These are phyloP conservation scores for Grosmannia penicillata DNA, from an alignment of 2,329 filamentous ascomycete genomes.

Conservation along the genomic window DNA sequence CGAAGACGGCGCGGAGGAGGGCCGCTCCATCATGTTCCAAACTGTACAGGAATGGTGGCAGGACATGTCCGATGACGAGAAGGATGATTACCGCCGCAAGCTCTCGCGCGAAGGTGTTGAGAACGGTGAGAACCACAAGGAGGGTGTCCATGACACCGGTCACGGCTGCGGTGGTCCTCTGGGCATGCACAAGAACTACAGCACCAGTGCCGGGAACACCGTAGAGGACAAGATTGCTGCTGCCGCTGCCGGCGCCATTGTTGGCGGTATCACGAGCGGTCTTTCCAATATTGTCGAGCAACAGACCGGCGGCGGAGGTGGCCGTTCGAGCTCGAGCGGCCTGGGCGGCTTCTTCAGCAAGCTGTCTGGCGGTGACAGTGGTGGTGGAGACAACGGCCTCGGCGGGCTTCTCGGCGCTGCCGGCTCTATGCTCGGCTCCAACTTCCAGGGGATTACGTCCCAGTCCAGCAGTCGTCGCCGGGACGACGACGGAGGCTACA, in stretches of 20 bases:
- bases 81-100: conserved; percentile 55
- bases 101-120: conserved; percentile 66
- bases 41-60: conserved; percentile 75
- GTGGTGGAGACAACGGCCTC: conserved; percentile 46
- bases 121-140: conserved; percentile 70
- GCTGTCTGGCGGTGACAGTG: background rate
- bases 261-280: conserved; percentile 41
- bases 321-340: conserved; percentile 4
- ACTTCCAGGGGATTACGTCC: conserved; percentile 27
- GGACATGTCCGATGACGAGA: conserved; percentile 44
- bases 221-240: conserved; percentile 41
- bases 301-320: conserved; percentile 26
- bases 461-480: conserved; percentile 34
- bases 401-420: conserved; percentile 60
- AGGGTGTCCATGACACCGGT: conserved; percentile 68
- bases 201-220: conserved; percentile 27
- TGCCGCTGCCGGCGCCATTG: conserved; percentile 39
- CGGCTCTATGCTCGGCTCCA: conserved; percentile 41
- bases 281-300: conserved; percentile 30
- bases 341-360: conserved; percentile 2
- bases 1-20: conserved; percentile 55
- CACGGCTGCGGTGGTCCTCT: conserved; percentile 72
- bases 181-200: conserved; percentile 55
- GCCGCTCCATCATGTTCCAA: conserved; percentile 63
- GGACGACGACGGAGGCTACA: conserved; percentile 44